A percentile compares a stretch with the other conserved stretches of the same genome.
Evolutionary conservation across 192 early-diverging fungal species (phyloP).

Genomic region (Coemansia sp.): DNA sequence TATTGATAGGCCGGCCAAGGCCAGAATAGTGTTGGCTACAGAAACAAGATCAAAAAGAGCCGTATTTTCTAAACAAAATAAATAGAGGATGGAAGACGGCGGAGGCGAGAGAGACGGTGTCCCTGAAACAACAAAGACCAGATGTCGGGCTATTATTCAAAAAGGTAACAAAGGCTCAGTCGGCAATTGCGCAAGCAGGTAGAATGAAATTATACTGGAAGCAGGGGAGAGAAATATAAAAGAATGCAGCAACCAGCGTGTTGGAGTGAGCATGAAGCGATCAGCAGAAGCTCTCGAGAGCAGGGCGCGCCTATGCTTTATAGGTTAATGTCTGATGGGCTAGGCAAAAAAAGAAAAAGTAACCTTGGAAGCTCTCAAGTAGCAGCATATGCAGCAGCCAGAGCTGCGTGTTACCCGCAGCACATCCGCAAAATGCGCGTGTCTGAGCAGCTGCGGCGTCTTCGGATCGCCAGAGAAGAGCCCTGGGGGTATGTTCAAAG

Average conservation of each 20-base stretch:
- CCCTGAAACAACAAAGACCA: background rate
- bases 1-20: background rate
- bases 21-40: conserved; percentile 2
- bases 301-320: background rate
- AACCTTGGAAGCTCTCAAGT: conserved; percentile 3
- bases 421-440: conserved; percentile 2
- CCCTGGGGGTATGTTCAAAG: background rate
- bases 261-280: conserved; percentile 10
- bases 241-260: conserved; percentile 1
- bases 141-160: background rate
- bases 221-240: background rate
- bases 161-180: background rate
- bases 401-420: conserved; percentile 22
- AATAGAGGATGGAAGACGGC: background rate
- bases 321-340: conserved; percentile 7
- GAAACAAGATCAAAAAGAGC: background rate
- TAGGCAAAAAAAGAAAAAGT: conserved; percentile 11
- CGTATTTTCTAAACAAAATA: background rate
- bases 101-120: background rate
- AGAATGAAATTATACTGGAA: background rate
- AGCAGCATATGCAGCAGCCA: conserved; percentile 11
- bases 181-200: background rate
- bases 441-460: conserved; percentile 5
- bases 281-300: conserved; percentile 4
- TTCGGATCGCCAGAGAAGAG: conserved; percentile 17